These are phyloP conservation scores for Cryptosporidium viatorum DNA, from an alignment of 169 alveolate species.

Conservation along the genomic window DNA sequence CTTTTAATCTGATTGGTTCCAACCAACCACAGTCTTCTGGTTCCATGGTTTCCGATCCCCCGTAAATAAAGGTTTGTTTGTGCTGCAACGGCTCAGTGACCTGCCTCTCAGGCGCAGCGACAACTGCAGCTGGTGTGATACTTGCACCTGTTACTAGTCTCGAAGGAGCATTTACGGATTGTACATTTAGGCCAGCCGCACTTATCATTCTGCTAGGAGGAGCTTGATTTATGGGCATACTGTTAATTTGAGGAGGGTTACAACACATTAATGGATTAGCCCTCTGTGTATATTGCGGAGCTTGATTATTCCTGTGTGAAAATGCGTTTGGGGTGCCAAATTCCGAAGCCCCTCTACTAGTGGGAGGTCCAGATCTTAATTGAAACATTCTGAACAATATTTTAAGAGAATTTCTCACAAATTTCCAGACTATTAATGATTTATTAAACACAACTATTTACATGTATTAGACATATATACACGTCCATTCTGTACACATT, in stretches of 20 bases:
- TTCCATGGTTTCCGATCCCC: constrained; percentile 74
- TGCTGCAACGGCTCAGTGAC: constrained; percentile 72
- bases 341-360: constrained; percentile 65
- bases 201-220: constrained; percentile 75
- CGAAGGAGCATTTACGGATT: constrained; percentile 68
- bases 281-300: constrained; percentile 40
- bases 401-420: not conserved
- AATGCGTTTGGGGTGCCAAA: constrained; percentile 18
- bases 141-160: constrained; percentile 70
- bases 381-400: constrained; percentile 41
- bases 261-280: constrained; percentile 73
- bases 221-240: constrained; percentile 32
- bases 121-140: constrained; percentile 65
- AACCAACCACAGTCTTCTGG: constrained; percentile 76
- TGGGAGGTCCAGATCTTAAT: constrained; percentile 69
- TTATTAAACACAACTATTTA: not conserved
- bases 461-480: constrained; percentile 37
- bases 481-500: constrained; percentile 41
- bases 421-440: not conserved
- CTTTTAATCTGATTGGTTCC: constrained; percentile 66
- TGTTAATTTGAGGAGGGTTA: constrained; percentile 42
- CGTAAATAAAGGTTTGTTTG: constrained; percentile 66
- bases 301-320: constrained; percentile 26
- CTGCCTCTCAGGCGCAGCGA: constrained; percentile 71
- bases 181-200: constrained; percentile 70